Percentiles rank a stretch among this genome's conserved stretches.
These are phyloP conservation scores for Aureobasidium sp. DNA, from an alignment of 2,329 filamentous ascomycete species.

Conservation along the genomic window DNA sequence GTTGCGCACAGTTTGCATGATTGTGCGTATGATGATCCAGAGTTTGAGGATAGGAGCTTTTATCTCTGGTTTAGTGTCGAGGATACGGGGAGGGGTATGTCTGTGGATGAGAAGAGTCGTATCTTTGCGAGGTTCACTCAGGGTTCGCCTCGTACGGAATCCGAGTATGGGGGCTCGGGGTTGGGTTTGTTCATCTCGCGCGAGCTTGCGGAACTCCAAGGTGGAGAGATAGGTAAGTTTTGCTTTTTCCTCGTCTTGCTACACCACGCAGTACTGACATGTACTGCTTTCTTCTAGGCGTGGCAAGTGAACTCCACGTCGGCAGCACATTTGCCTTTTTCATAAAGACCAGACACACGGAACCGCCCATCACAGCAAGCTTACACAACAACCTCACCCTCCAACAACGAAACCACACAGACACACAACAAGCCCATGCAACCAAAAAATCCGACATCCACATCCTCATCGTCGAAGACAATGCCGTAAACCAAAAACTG, in stretches of 20 bases:
- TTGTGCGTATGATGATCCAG: conserved; percentile 4
- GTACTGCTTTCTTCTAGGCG: too few species aligned
- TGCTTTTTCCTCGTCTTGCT: background rate
- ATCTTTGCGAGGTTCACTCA: conserved; percentile 65
- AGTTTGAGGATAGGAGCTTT: conserved; percentile 13
- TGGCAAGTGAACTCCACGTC: conserved; percentile 48
- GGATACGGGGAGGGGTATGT: conserved; percentile 30
- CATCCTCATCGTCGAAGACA: conserved; percentile 28
- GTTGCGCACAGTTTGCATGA: conserved; percentile 15
- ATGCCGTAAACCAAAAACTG: conserved; percentile 35
- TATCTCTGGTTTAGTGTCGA: conserved; percentile 19
- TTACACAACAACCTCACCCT: background rate
- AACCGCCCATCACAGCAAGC: background rate
- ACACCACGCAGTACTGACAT: background rate
- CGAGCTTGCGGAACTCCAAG: conserved; percentile 58
- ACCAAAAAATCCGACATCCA: background rate
- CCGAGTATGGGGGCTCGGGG: conserved; percentile 59
- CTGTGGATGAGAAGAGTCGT: conserved; percentile 30
- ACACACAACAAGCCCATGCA: background rate
- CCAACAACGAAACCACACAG: background rate
- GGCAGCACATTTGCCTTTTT: conserved; percentile 63
- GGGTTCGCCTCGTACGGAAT: conserved; percentile 57
- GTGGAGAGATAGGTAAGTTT: conserved; percentile 51
- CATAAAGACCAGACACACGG: conserved; percentile 44
- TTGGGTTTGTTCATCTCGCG: conserved; percentile 63